A percentile compares a stretch with the other conserved stretches of the same genome.
phyloP scores from a whole-genome alignment of 1,284 basidiomycete species.

The Sphaerobolus stellatus region DNA sequence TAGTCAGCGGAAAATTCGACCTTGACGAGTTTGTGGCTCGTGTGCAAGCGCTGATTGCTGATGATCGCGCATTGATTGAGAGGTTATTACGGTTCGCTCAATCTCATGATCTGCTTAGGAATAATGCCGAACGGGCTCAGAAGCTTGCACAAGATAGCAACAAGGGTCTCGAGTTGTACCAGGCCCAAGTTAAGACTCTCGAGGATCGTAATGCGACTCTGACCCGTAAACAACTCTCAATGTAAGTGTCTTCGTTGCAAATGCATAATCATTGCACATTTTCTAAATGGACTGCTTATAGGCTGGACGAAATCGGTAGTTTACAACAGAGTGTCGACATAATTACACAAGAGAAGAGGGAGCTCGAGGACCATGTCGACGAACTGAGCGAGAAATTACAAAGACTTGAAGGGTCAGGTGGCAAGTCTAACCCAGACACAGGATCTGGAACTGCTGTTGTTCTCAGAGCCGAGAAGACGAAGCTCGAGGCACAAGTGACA shows the following conservation, averaged over 20 bases:
- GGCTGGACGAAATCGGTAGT: constrained; percentile 67
- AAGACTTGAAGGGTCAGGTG: constrained; percentile 76
- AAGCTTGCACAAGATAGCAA: constrained; percentile 83
- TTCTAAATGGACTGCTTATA: constrained; percentile 28
- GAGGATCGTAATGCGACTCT: constrained; percentile 69
- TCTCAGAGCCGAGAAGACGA: constrained; percentile 54
- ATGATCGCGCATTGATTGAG: constrained; percentile 81
- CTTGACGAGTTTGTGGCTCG: constrained; percentile 74
- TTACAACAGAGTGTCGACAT: constrained; percentile 64
- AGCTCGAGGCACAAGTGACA: constrained; percentile 45
- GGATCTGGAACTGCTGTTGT: constrained; percentile 44
- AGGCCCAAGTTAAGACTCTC: constrained; percentile 77
- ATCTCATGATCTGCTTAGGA: constrained; percentile 84
- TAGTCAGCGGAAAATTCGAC: constrained; percentile 49
- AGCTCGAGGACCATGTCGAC: constrained; percentile 66
- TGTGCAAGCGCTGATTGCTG: constrained; percentile 74
- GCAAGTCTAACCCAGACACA: constrained; percentile 70
- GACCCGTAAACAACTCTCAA: constrained; percentile 46
- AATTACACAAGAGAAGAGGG: constrained; percentile 58
- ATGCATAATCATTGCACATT: constrained; percentile 25
- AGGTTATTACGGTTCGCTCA: constrained; percentile 79
- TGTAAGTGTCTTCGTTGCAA: too few relatives aligned
- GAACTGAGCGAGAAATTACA: constrained; percentile 69
- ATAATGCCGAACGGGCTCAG: constrained; percentile 86
- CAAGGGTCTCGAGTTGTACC: constrained; percentile 78